Evolutionary conservation across 1,284 basidiomycete species (phyloP), one percentile per base, ranked within the genome.

Genomic region (Tilletia horrida): DNA sequence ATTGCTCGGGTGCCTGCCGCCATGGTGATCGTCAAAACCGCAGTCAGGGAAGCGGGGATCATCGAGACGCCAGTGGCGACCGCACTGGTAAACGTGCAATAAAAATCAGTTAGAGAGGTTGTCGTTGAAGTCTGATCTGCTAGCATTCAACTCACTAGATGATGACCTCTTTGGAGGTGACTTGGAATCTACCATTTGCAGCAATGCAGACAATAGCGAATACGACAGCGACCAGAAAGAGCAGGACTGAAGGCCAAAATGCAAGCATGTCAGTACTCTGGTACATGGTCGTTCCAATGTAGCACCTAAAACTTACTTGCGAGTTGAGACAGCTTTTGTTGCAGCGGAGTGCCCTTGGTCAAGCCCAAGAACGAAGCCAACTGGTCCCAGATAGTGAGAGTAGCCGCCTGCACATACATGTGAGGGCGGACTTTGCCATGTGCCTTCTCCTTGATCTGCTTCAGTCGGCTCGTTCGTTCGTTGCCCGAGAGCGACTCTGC

Each of bases 1-100:
- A 88, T 87, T 44, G 84, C 84, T 61, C 83, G 83, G 14, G 85
- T 85, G 18, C 86, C 86, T 64, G 85, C 84, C 1, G 86, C 84
- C 83, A 83, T 81, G 16, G 81, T 83, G 68, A 83, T 77, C 65
- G 78, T 79, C 23, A 81, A 68, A n/a, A 81, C 79, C 44, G 78
- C 78, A 7, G 77, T 77, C 14, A 81, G 74, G 4, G 77, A 79
- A 27, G 85, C 86, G 16, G 86, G 86, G 11, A 87, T 82, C 77
- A 87, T 85, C 2, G 85, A 85, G 7, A 86, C 85, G 59, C 85
- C 86, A 14, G 85, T 84, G 6, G 85, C 85, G 50, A 86, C 84
- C 1, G 55, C 55, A n/a, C 44, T 84, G 83, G 43, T 9, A 6
- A 27, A 44, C 16, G 40, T 16, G 18, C 18, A 18, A n/a, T 8